These are phyloP conservation scores for Wallacemonas sp. DNA, from an alignment of 208 protist genomes.

Conservation along the genomic window DNA sequence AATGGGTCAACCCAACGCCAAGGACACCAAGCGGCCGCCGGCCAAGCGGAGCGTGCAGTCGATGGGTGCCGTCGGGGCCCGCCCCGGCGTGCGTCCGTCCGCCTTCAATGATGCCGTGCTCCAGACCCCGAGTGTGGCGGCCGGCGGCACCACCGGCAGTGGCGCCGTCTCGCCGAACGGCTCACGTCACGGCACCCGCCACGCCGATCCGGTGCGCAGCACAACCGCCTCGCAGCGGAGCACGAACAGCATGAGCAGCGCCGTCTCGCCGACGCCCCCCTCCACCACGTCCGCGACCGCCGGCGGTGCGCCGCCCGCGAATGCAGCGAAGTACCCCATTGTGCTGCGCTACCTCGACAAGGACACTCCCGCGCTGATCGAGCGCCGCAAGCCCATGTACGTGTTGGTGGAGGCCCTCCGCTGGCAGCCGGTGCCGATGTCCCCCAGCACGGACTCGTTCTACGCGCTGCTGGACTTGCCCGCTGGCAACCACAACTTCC, in stretches of 20 bases:
- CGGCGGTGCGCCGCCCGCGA: constrained; percentile 9
- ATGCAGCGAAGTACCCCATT: constrained; percentile 57
- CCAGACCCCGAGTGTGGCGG: constrained; percentile 15
- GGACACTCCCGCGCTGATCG: constrained; percentile 51
- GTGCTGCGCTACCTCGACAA: constrained; percentile 80
- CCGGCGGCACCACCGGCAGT: background rate
- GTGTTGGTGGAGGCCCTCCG: constrained; percentile 67
- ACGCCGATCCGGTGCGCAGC: constrained; percentile 17
- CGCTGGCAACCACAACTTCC: constrained; percentile 77
- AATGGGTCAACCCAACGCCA: constrained; percentile 75
- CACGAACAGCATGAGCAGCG: constrained; percentile 16
- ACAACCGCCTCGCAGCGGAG: background rate
- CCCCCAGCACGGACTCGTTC: constrained; percentile 82
- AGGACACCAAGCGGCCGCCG: constrained; percentile 46
- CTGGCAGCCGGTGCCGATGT: constrained; percentile 82
- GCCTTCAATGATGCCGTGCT: constrained; percentile 45
- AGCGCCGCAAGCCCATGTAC: constrained; percentile 42
- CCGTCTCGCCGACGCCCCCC: background rate
- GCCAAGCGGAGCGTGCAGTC: constrained; percentile 10
- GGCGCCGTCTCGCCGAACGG: constrained; percentile 1
- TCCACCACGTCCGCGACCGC: background rate
- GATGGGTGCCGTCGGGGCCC: background rate
- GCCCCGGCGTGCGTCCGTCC: constrained; percentile 37
- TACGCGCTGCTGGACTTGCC: constrained; percentile 84
- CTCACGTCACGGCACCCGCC: background rate